Conservation (phyloP, 768 basidiomycete genomes). For the Terana coerulea region DNA sequence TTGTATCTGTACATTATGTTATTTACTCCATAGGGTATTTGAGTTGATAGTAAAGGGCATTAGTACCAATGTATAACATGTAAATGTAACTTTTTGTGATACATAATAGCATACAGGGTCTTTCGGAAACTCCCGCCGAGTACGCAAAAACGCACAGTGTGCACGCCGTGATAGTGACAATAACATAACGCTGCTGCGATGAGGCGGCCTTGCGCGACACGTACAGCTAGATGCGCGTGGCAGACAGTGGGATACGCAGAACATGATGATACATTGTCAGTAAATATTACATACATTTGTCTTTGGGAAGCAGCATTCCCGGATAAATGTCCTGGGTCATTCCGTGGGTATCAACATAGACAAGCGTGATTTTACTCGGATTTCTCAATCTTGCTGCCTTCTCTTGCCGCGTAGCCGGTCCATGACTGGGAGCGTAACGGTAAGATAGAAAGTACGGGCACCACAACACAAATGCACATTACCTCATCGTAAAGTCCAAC, state of each 20-base stretch:
- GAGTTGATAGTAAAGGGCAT: neutral
- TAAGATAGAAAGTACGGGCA: neutral
- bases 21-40: neutral
- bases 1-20: neutral
- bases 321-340: too few relatives aligned
- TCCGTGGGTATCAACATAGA: too few relatives aligned
- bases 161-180: too few relatives aligned
- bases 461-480: conserved; percentile 18
- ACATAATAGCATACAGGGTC: neutral
- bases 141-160: too few relatives aligned
- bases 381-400: conserved; percentile 71
- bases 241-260: too few relatives aligned
- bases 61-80: neutral
- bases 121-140: too few relatives aligned
- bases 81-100: neutral
- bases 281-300: too few relatives aligned
- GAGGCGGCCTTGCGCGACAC: too few relatives aligned
- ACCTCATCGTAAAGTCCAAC: conserved; percentile 95
- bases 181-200: too few relatives aligned
- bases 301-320: too few relatives aligned
- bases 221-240: too few relatives aligned
- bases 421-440: conserved; percentile 66
- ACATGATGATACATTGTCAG: too few relatives aligned
- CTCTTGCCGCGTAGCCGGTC: conserved; percentile 86
- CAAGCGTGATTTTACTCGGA: conserved; percentile 9